phyloP scores from a whole-genome alignment of 306 rosid species.

The Ammopiptanthus mongolicus region DNA sequence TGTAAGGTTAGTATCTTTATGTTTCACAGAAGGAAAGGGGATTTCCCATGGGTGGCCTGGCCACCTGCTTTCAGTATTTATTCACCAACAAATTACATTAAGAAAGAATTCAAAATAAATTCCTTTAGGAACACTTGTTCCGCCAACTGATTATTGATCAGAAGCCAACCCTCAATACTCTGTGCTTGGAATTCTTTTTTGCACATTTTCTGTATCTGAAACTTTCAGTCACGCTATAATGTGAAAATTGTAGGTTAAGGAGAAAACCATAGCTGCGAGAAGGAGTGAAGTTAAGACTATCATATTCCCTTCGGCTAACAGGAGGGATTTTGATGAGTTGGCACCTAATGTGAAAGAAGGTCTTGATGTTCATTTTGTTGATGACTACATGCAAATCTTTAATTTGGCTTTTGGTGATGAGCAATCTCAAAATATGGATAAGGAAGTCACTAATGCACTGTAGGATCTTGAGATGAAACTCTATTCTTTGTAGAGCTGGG shows the following conservation, averaged over 20 bases:
- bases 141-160: not conserved
- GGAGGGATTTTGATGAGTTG: constrained; percentile 89
- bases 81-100: not conserved
- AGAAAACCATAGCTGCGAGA: constrained; percentile 95
- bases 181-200: not conserved
- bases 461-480: constrained; percentile 16
- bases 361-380: constrained; percentile 90
- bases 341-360: constrained; percentile 90
- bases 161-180: not conserved
- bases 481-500: constrained; percentile 32
- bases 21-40: not conserved
- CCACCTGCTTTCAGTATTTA: not conserved
- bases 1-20: not conserved
- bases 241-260: constrained; percentile 74
- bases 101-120: not conserved
- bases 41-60: not conserved
- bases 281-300: constrained; percentile 84
- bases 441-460: constrained; percentile 17
- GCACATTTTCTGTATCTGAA: constrained; percentile 2
- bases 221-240: constrained; percentile 15
- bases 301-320: constrained; percentile 85
- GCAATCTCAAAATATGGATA: constrained; percentile 21
- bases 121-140: not conserved
- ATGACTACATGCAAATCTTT: constrained; percentile 71
- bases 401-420: constrained; percentile 60